Evolutionary conservation across 2,329 filamentous ascomycete genomes (phyloP).

Genomic region (Cercospora janseana): DNA sequence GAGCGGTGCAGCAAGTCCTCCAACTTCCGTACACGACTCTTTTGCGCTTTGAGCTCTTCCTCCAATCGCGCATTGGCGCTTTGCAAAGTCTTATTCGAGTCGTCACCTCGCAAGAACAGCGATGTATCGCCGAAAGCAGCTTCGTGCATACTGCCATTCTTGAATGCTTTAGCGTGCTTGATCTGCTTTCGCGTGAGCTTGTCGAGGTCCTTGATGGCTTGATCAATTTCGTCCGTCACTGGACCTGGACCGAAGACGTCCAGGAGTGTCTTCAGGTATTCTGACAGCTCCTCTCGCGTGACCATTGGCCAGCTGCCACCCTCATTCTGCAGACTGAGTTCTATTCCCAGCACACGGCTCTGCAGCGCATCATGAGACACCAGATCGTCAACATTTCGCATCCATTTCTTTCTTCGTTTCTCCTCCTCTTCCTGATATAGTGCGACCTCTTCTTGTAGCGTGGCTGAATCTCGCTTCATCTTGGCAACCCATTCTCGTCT

Average conservation of each 20-base stretch:
- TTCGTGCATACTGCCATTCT: constrained; percentile 93
- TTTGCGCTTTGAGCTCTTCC: constrained; percentile 74
- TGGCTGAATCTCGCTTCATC: constrained; percentile 80
- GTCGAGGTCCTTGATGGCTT: constrained; percentile 75
- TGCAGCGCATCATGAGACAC: constrained; percentile 67
- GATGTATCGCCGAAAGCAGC: constrained; percentile 83
- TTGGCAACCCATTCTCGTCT: constrained; percentile 90
- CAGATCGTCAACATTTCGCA: constrained; percentile 76
- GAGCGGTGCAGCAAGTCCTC: constrained; percentile 92
- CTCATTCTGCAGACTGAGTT: constrained; percentile 79
- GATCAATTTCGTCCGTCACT: constrained; percentile 69
- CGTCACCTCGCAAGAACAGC: constrained; percentile 79
- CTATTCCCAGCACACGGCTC: constrained; percentile 67
- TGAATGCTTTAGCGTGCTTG: constrained; percentile 87
- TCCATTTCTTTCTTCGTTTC: constrained; percentile 84
- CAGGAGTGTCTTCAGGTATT: constrained; percentile 67
- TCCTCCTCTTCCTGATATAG: constrained; percentile 89
- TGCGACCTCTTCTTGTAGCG: constrained; percentile 88
- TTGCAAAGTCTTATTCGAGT: constrained; percentile 62
- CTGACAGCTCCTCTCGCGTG: constrained; percentile 70
- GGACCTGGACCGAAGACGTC: constrained; percentile 63
- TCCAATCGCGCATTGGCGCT: constrained; percentile 58
- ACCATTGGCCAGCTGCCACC: constrained; percentile 78
- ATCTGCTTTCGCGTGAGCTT: constrained; percentile 81
- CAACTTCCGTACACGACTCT: constrained; percentile 84